Evolutionary conservation across 768 basidiomycete species (phyloP), one percentile per base, ranked within the genome.

Genomic region (Boletus barrowsii): DNA sequence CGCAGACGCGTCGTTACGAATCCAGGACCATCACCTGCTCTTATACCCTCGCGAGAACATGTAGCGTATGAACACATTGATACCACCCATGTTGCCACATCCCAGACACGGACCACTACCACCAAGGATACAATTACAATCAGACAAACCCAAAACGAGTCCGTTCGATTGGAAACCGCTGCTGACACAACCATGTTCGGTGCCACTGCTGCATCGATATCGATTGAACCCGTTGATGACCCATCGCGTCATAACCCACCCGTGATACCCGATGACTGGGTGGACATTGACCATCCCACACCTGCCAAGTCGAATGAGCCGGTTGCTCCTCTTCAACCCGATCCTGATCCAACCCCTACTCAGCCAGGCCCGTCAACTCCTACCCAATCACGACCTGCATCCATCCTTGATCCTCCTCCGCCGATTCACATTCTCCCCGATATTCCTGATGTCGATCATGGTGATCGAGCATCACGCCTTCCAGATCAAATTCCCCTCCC

Each of bases 181-280:
- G 46, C 30, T 14, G 42, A 15, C 0, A 18, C 41, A 9, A 35
- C 46, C 13, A 17, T 30, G 30, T 4, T 48, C 15, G 49, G 35
- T 41, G 41, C 35, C 15, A 9, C 55, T 14, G 37, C 49, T 14
- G 14, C 52, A 20, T 51, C 58, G 13, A 40, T 29, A 14, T 47
- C 48, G 22, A 20, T 47, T 22, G 56, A 56, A 32, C 46, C 42
- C 8, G 20, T 57, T 1, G 53, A 59, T 10, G 61, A 63, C 11
- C 42, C 48, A 51, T 69, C 60, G n/a, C 56, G 51, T 47, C 56
- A 47, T 39, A 54, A 59, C 22, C 59, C 58, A 22, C 64, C 55
- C 32, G 49, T 30, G 18, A 62, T 64, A 59, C 61, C 64, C 14
- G 68, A 70, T 35, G 70, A 70, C 32, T 72, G 70, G 68, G 64